A percentile compares a stretch with the other conserved stretches of the same genome.
Conservation (phyloP, 345 rosid species). For the Gossypium arboreum region DNA sequence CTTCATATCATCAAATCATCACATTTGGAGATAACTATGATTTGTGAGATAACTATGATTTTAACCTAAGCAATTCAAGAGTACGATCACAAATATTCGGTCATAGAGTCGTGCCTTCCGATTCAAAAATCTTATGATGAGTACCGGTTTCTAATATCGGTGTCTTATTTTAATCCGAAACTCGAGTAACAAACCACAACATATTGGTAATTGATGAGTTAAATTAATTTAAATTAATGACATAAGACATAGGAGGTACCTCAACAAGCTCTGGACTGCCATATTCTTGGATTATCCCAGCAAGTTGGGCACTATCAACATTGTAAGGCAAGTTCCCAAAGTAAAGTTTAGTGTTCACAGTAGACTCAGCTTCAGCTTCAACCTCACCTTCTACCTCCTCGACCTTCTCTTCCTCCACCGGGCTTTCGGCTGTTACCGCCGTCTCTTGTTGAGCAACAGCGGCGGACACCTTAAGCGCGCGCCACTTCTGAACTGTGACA, state of each 20-base stretch:
- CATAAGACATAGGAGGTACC: constrained; percentile 26
- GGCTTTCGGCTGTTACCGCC: constrained; percentile 24
- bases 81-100: no score
- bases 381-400: constrained; percentile 2
- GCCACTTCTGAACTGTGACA: constrained; percentile 25
- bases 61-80: no score
- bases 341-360: constrained; percentile 71
- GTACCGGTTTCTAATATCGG: no score
- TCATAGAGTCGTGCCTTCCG: no score
- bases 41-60: no score
- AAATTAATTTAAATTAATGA: background rate
- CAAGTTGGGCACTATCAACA: constrained; percentile 89
- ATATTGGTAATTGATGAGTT: background rate
- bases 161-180: no score
- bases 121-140: no score
- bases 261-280: constrained; percentile 81
- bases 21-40: no score
- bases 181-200: background rate
- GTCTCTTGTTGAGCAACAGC: constrained; percentile 45
- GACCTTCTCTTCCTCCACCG: constrained; percentile 17
- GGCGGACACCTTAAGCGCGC: constrained; percentile 40
- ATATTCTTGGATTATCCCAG: constrained; percentile 73
- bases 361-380: constrained; percentile 19
- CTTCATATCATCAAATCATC: no score
- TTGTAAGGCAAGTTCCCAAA: constrained; percentile 89